Base-by-base conservation (phyloP, 495 filamentous ascomycete species). In the Immersiella caudata region DNA sequence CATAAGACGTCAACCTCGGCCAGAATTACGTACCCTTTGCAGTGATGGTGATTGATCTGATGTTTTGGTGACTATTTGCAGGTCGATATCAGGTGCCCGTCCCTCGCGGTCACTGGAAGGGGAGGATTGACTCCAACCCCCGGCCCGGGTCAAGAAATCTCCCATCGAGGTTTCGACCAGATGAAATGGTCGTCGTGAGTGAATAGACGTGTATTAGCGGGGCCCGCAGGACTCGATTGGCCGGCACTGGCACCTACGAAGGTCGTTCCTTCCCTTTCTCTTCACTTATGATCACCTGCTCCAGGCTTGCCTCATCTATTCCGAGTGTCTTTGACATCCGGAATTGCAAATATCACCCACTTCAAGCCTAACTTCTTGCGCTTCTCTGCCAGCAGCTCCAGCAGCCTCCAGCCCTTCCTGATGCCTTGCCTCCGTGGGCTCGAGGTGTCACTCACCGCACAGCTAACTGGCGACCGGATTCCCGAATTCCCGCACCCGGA, bases 401-500 rank as follows among this genome's bases (percentile, higher is more conserved):
- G 16, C 40, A 2, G 2, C 2, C 40, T 14, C 20, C 3, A 2
- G 52, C 7, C n/a, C n/a, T 55, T n/a, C 52, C 9, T 2, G 52
- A 55, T 55, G 52, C 83, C 84, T 9, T 75, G 68, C 54, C 78
- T 82, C 60, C 79, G 82, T 16, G 81, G 81, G 8, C 79, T 86
- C 58, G 79, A 81, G 54, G 50, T 84, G 2, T 79, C 75, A 18
- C 70, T 84, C 22, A 70, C 73, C 36, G 70, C 76, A 9, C 63
- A 76, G 40, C 66, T 75, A n/a, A 70, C 72, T 2, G 60, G 74
- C 9, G 73, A 72, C 50, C 66, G 33, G 9, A 67, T 84, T 1
- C 77, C 80, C 25, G 84, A 86, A 64, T 85, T 80, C 63, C 79
- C 82, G 12, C 83, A 86, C 63, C 83, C 83, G 1, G 83, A 86